Percentiles rank a stretch among this genome's conserved stretches.
Evolutionary conservation across 352 stramenopile species (phyloP).

Genomic region (Phytophthora kernoviae): DNA sequence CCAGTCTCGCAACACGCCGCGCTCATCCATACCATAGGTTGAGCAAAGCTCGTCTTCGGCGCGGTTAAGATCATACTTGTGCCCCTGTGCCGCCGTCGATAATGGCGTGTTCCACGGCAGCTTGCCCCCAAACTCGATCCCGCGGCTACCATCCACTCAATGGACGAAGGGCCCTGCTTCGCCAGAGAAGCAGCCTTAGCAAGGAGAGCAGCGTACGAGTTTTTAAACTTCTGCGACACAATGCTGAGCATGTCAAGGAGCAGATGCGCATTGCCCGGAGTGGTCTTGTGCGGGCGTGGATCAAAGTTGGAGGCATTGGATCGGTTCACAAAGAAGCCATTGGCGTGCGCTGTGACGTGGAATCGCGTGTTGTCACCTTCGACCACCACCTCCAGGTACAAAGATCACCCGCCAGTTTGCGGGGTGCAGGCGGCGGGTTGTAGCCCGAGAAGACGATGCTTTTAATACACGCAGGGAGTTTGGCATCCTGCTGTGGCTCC

Average conservation of each 20-base stretch:
- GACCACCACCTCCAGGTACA: conserved; percentile 91
- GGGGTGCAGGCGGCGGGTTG: conserved; percentile 93
- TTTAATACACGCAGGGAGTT: conserved; percentile 85
- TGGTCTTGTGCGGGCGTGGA: conserved; percentile 58
- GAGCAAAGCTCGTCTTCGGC: conserved; percentile 91
- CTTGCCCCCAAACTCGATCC: conserved; percentile 79
- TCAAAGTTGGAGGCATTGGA: conserved; percentile 83
- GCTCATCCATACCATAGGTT: conserved; percentile 92
- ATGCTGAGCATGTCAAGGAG: conserved; percentile 82
- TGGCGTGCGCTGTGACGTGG: conserved; percentile 90
- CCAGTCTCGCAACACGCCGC: conserved; percentile 94
- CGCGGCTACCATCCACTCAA: conserved; percentile 87
- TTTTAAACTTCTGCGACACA: conserved; percentile 75
- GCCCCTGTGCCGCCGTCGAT: conserved; percentile 36
- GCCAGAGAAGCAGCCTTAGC: conserved; percentile 74
- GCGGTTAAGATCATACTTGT: conserved; percentile 81
- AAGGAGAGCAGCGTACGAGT: conserved; percentile 77
- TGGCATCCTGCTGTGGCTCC: conserved; percentile 49
- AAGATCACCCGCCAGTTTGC: conserved; percentile 93
- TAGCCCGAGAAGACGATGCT: conserved; percentile 94
- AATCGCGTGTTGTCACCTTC: conserved; percentile 72
- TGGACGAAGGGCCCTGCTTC: conserved; percentile 79
- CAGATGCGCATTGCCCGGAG: conserved; percentile 57
- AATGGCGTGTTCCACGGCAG: conserved; percentile 80
- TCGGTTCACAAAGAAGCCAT: conserved; percentile 95